Percentiles rank a stretch among this genome's conserved stretches.
phyloP scores from a whole-genome alignment of 148 eudicot genomes.

The Tetragonia tetragonoides region DNA sequence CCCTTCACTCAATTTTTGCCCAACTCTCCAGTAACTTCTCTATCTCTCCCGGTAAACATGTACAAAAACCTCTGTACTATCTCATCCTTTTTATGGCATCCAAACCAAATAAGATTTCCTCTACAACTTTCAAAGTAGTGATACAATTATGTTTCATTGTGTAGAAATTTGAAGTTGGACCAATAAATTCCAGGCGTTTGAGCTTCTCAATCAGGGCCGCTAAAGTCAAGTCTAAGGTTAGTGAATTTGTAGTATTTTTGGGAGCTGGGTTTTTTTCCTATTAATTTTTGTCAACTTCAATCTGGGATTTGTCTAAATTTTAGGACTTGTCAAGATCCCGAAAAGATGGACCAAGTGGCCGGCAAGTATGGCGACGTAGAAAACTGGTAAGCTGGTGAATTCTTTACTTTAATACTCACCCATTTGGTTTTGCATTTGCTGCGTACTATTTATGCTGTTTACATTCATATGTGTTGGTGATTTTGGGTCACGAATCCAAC shows the following conservation, averaged over 20 bases:
- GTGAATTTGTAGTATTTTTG: background rate
- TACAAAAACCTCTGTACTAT: no score
- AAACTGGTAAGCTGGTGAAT: conserved; percentile 53
- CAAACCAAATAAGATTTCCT: background rate
- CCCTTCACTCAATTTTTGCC: conserved; percentile 21
- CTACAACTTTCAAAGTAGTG: background rate
- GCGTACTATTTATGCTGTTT: background rate
- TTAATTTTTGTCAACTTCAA: background rate
- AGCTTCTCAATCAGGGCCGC: conserved; percentile 27
- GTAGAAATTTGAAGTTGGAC: conserved; percentile 34
- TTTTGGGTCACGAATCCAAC: no score
- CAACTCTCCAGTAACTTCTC: conserved; percentile 16
- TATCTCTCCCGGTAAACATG: no score
- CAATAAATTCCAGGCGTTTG: conserved; percentile 18
- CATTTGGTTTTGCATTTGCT: background rate
- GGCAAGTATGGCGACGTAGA: conserved; percentile 86
- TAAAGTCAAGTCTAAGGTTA: conserved; percentile 45
- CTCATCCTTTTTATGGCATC: background rate
- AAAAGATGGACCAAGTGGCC: conserved; percentile 36
- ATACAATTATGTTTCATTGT: conserved; percentile 14
- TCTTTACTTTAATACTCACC: background rate
- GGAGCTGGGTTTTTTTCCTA: background rate
- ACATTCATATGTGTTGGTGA: no score
- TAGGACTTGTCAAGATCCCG: conserved; percentile 42
- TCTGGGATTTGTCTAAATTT: conserved; percentile 2